Conservation (phyloP, 768 basidiomycete genomes). For the Rhizopogon vesiculosus region DNA sequence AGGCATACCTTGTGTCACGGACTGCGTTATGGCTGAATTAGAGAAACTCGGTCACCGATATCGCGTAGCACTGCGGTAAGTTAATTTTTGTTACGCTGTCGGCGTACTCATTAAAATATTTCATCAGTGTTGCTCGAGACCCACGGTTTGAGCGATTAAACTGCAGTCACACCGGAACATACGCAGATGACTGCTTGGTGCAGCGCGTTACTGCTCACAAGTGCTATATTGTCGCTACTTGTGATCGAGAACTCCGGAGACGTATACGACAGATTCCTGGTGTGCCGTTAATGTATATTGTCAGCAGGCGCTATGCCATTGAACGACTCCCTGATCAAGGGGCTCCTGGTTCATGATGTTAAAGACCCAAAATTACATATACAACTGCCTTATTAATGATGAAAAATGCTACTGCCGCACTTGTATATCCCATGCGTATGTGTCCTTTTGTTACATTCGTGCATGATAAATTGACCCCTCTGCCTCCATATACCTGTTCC, state of each 20-base stretch:
- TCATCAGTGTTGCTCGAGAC: slow-evolving; percentile 89
- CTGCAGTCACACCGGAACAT: slow-evolving; percentile 94
- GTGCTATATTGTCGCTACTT: slow-evolving; percentile 97
- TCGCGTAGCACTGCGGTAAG: slow-evolving; percentile 88
- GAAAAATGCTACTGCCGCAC: not conserved
- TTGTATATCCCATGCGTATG: not conserved
- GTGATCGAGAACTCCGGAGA: slow-evolving; percentile 90
- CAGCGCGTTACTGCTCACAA: slow-evolving; percentile 93
- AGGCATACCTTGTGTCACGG: slow-evolving; percentile 99
- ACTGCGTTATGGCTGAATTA: slow-evolving; percentile 97
- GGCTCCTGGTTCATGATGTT: slow-evolving; percentile 49
- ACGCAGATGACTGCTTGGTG: slow-evolving; percentile 97
- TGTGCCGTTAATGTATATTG: slow-evolving; percentile 97
- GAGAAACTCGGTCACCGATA: slow-evolving; percentile 97
- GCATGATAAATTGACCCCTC: not conserved
- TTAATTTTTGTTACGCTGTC: slow-evolving; percentile 1
- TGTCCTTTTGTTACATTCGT: not conserved
- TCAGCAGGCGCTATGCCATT: slow-evolving; percentile 86
- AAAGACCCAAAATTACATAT: not conserved
- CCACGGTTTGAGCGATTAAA: slow-evolving; percentile 92
- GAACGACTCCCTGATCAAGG: slow-evolving; percentile 94
- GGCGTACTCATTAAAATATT: not conserved
- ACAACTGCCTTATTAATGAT: not conserved
- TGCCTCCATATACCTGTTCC: not conserved
- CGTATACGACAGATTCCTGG: slow-evolving; percentile 91